These are phyloP conservation scores for Backusella psychrophila DNA, from an alignment of 192 early-diverging fungal species.

Conservation along the genomic window DNA sequence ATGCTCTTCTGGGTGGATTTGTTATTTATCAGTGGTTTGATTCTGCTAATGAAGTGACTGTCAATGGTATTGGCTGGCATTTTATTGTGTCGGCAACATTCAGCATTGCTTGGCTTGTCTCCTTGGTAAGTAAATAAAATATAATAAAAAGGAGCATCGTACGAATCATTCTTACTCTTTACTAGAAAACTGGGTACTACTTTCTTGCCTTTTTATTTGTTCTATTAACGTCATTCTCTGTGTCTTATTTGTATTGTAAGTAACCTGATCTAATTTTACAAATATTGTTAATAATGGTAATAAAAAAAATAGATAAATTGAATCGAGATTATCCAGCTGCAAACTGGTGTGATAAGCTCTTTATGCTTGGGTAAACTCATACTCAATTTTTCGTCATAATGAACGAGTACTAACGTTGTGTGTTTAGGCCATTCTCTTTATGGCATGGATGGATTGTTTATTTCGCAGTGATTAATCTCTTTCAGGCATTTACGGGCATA, in stretches of 20 bases:
- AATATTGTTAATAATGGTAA: neutral
- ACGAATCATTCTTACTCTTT: neutral
- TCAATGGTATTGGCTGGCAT: conserved; percentile 56
- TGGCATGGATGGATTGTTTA: conserved; percentile 67
- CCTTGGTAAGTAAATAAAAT: conserved; percentile 46
- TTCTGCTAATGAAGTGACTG: conserved; percentile 44
- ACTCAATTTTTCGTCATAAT: neutral
- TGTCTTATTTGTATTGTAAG: conserved; percentile 56
- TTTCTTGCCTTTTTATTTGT: conserved; percentile 50
- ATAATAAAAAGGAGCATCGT: neutral
- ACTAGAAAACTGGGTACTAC: conserved; percentile 44
- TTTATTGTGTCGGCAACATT: conserved; percentile 57
- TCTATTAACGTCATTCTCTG: conserved; percentile 52
- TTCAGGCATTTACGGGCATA: conserved; percentile 52
- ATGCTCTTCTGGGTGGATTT: conserved; percentile 56
- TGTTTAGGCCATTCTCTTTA: conserved; percentile 55
- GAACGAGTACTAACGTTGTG: neutral
- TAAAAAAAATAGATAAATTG: neutral
- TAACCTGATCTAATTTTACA: neutral
- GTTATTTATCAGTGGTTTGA: conserved; percentile 31
- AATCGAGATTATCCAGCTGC: conserved; percentile 18
- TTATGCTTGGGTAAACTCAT: conserved; percentile 40
- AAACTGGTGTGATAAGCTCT: conserved; percentile 40
- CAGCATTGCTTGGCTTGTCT: conserved; percentile 54
- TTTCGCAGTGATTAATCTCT: conserved; percentile 53